Base-by-base conservation (phyloP, 129 eudicot species). In the Centella asiatica region DNA sequence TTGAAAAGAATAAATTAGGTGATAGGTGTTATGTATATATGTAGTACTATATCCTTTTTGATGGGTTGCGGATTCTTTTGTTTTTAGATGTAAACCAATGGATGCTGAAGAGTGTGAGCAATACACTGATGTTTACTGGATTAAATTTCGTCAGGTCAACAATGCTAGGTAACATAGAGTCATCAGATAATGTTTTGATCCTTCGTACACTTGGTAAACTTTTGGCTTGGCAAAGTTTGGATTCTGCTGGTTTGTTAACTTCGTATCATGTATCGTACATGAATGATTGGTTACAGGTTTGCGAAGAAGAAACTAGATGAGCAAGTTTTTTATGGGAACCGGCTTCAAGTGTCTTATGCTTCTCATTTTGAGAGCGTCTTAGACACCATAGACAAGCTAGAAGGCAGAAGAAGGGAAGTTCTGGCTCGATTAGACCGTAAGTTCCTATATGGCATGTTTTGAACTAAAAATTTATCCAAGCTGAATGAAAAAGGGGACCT, bases 41-140 rank as follows among this genome's bases (percentile, higher is more conserved):
- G 24, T 50, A 50, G 12, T 24, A 4, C 9, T 26, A 49, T 14
- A 3, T 17, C 18, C 55, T 5, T 6, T 56, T 32, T n/a, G 31
- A 34, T 33, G 18, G 29, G 63, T 34, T 33, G 45, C 44, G 26
- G n/a, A n/a, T 70, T 52, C 44, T 17, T 3, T 32, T 60, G 74
- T 50, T 15, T 75, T 54, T 80, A 89, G 97, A 72, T 84, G 90
- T 74, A 64, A 87, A 65, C 96, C 99, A 34, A 80, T 87, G 84
- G 99, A 92, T 78, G 96, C 87, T 68, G 99, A 84, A 74, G 99
- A 92, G n/a, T 92, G 96, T 76, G 96, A 87, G 72, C 70, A 72
- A 19, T 87, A 58, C 62, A 87, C 99, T 28, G 99, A 92, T 64
- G 96, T 92, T 48, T 92, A 77, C 67, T 92, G 96, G 99, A 84